Evolutionary conservation across 108 stramenopile species (phyloP), one percentile per base, ranked within the genome.

Genomic region (Fragilaria crotonensis): DNA sequence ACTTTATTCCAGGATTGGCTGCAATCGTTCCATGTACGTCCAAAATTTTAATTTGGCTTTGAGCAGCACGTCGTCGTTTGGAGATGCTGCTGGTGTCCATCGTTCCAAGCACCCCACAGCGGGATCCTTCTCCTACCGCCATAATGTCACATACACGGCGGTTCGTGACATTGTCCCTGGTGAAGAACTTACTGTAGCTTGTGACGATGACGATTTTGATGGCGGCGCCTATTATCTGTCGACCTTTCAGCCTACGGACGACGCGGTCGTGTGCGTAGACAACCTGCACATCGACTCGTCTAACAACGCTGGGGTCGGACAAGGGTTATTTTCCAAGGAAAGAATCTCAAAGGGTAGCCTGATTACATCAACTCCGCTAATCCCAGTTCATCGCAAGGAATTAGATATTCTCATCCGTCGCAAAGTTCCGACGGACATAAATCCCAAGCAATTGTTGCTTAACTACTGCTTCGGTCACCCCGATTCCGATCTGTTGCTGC

Each of bases 381-480:
- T 74, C 32, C 79, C 79, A 4, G 45, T 77, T 0, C 60, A 67
- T 48, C 60, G 67, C 32, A 45, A 62, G 22, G 73, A 78, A 49
- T 55, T 75, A 30, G 30, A 52, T 4, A 18, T 61, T 9, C 58
- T 20, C 4, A 28, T 48, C 4, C 11, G 14, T 41, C 36, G 36
- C 7, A 41, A 41, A 7, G 14, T 11, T 14, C 36, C 36, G 7
- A 14, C 7, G 14, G 14, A 14, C 36, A 41, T 41, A 7, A 41
- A 41, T 41, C 7, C 36, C 11, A 50, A 73, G 25, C 82, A 87
- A 49, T 57, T 79, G 9, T 18, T 85, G 3, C n/a, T 70, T 46
- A 81, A 85, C 59, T 85, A 85, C 47, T 76, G 68, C 45, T 81
- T 57, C 64, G 84, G 84, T 5, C 78, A 79, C 62, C 30, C 52